Evolutionary conservation across 1,284 basidiomycete species (phyloP).

Genomic region (Cryptococcus hybrid): DNA sequence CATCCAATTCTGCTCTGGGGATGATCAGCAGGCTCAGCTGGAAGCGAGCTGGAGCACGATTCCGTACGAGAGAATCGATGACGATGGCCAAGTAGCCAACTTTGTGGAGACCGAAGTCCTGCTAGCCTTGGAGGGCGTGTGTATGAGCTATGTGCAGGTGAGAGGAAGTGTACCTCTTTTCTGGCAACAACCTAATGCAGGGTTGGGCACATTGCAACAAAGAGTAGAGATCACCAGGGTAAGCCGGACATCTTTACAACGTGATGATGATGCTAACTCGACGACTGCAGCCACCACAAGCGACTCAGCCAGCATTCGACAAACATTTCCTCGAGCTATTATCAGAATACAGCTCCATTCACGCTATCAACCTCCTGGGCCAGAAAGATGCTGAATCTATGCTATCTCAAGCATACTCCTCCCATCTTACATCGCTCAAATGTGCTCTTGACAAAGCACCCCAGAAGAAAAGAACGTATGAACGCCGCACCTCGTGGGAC

Average conservation of each 20-base stretch:
- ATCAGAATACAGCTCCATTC: constrained; percentile 74
- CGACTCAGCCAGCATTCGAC: constrained; percentile 94
- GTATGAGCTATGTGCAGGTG: constrained; percentile 87
- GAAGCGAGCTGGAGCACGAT: constrained; percentile 94
- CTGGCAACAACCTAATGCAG: constrained; percentile 90
- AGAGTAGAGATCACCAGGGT: constrained; percentile 73
- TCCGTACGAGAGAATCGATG: constrained; percentile 95
- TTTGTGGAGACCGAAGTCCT: constrained; percentile 98
- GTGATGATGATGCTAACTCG: constrained; percentile 6
- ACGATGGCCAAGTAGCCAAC: constrained; percentile 95
- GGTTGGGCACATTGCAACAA: constrained; percentile 80
- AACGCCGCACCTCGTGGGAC: constrained; percentile 14
- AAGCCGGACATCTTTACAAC: constrained; percentile 9
- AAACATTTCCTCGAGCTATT: constrained; percentile 84
- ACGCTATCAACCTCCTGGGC: constrained; percentile 85
- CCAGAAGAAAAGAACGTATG: constrained; percentile 47
- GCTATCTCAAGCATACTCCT: constrained; percentile 76
- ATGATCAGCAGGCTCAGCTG: constrained; percentile 86
- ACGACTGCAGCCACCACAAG: constrained; percentile 67
- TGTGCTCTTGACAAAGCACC: constrained; percentile 57
- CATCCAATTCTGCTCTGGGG: constrained; percentile 60
- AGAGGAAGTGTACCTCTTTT: constrained; percentile 95
- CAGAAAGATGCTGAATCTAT: constrained; percentile 88
- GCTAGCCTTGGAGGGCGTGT: constrained; percentile 77
- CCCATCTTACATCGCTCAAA: constrained; percentile 62